phyloP scores from a whole-genome alignment of 495 filamentous ascomycete genomes.

The Penicillium paxilli region DNA sequence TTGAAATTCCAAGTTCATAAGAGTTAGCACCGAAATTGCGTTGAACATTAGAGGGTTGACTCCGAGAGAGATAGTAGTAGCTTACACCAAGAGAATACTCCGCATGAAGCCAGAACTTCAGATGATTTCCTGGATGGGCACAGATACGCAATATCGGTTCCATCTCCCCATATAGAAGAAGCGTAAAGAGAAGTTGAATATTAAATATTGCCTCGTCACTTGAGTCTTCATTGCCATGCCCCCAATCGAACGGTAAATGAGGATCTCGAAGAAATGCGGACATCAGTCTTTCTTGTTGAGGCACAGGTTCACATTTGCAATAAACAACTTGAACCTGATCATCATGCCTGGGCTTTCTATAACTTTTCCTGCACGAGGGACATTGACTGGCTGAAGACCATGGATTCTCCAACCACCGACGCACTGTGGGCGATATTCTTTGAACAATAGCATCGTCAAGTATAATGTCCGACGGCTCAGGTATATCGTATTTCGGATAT shows the following conservation, averaged over 20 bases:
- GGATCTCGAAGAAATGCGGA: conserved; percentile 8
- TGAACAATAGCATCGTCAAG: neutral
- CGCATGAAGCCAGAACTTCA: neutral
- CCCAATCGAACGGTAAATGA: neutral
- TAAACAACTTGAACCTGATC: too few species aligned
- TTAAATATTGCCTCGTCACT: conserved; percentile 18
- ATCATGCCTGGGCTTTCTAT: neutral
- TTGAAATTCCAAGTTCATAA: neutral
- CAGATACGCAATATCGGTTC: conserved; percentile 17
- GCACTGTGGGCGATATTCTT: neutral
- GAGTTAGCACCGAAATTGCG: neutral
- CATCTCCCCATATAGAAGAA: conserved; percentile 25
- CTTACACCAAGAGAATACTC: conserved; percentile 12
- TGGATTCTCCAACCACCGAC: neutral
- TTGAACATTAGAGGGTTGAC: too few species aligned
- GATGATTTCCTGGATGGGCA: conserved; percentile 9
- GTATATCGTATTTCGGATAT: conserved; percentile 8
- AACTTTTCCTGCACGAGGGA: neutral
- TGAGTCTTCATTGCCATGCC: too few species aligned
- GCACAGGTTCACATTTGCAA: conserved; percentile 1
- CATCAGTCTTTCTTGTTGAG: conserved; percentile 12
- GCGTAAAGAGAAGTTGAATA: conserved; percentile 20
- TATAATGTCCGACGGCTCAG: neutral
- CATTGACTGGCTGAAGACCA: neutral
- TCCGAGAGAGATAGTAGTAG: neutral